Evolutionary conservation across 2,329 filamentous ascomycete species (phyloP).

Genomic region (Alternaria alternata): DNA sequence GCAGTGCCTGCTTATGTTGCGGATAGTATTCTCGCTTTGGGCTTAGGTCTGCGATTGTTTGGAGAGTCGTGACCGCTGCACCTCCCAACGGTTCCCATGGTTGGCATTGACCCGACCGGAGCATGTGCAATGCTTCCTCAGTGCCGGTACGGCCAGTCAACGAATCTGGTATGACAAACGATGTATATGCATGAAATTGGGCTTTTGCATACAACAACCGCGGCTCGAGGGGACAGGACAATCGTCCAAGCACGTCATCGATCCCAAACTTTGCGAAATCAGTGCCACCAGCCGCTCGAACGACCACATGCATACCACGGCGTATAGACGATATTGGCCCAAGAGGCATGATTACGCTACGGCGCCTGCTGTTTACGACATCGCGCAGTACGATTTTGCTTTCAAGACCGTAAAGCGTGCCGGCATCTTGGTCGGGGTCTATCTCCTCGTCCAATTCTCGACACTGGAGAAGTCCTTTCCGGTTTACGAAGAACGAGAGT

Average conservation of each 20-base stretch:
- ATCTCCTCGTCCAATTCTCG: constrained; percentile 60
- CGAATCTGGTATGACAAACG: constrained; percentile 59
- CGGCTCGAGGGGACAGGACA: constrained; percentile 65
- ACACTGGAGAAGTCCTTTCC: constrained; percentile 54
- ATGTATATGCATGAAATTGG: constrained; percentile 64
- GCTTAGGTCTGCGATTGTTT: constrained; percentile 36
- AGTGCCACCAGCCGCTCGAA: too few relatives aligned
- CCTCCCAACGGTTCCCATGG: constrained; percentile 23
- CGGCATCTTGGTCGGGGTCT: constrained; percentile 62
- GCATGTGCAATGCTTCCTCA: constrained; percentile 59
- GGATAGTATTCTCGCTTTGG: constrained; percentile 57
- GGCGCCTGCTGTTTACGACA: constrained; percentile 45
- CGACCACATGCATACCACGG: too few relatives aligned
- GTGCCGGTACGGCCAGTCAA: constrained; percentile 61
- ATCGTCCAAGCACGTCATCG: constrained; percentile 60
- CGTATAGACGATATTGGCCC: constrained; percentile 41
- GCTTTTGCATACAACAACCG: constrained; percentile 64
- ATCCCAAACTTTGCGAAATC: constrained; percentile 56
- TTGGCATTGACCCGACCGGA: constrained; percentile 59
- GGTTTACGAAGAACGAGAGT: constrained; percentile 62
- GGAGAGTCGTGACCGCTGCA: constrained; percentile 20
- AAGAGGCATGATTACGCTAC: constrained; percentile 63
- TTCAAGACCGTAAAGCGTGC: constrained; percentile 65
- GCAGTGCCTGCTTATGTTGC: constrained; percentile 45
- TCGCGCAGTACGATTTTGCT: constrained; percentile 60